Conservation (phyloP, 208 protist species). For the Acanthamoeba healyi region DNA sequence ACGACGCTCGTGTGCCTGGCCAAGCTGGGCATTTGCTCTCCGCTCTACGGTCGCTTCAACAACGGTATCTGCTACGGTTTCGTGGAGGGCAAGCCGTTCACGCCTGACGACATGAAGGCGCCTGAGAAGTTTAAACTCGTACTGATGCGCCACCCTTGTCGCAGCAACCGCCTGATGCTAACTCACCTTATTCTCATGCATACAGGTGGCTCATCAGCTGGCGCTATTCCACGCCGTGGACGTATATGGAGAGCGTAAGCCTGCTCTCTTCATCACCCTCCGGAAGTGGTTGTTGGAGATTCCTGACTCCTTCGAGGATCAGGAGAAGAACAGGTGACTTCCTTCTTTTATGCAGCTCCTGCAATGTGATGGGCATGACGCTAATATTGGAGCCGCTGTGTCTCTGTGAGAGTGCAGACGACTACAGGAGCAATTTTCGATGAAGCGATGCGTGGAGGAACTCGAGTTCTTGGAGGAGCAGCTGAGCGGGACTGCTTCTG, state of each 20-base stretch:
- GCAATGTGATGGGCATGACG: too few species aligned
- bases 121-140: slow-evolving; percentile 52
- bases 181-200: background rate
- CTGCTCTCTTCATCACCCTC: slow-evolving; percentile 42
- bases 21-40: slow-evolving; percentile 39
- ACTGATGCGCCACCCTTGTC: too few species aligned
- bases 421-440: slow-evolving; percentile 38
- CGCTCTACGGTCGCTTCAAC: slow-evolving; percentile 63
- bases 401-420: background rate
- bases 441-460: slow-evolving; percentile 17
- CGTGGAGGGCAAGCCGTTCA: slow-evolving; percentile 69
- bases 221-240: slow-evolving; percentile 46
- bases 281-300: slow-evolving; percentile 64
- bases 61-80: slow-evolving; percentile 70
- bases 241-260: background rate
- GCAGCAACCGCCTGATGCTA: too few species aligned
- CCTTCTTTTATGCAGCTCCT: too few species aligned
- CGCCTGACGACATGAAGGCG: slow-evolving; percentile 66
- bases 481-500: slow-evolving; percentile 32
- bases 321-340: slow-evolving; percentile 48
- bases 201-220: slow-evolving; percentile 48
- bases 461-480: slow-evolving; percentile 65
- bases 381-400: too few species aligned
- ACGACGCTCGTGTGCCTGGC: slow-evolving; percentile 42
- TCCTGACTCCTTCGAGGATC: slow-evolving; percentile 11